Evolutionary conservation across 768 basidiomycete species (phyloP).

Genomic region (Suillus hirtellus): DNA sequence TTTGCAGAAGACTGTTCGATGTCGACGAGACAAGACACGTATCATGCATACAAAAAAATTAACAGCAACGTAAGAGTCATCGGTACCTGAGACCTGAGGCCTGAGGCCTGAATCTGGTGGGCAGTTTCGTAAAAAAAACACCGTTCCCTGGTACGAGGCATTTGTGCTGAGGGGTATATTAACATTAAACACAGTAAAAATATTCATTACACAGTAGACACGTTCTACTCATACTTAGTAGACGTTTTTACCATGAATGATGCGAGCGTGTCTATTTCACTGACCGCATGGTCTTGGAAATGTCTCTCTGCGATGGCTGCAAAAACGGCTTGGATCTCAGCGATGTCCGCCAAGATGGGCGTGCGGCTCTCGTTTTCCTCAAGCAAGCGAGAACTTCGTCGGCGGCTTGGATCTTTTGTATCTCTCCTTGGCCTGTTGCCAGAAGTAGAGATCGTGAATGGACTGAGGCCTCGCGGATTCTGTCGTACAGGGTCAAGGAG

Average conservation of each 20-base stretch:
- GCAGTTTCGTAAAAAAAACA: background rate
- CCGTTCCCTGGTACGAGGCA: background rate
- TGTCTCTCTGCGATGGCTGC: conserved; percentile 73
- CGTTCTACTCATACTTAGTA: conserved; percentile 46
- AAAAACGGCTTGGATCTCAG: conserved; percentile 64
- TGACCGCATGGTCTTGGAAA: conserved; percentile 60
- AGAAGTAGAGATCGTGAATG: conserved; percentile 47
- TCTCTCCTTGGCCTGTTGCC: conserved; percentile 77
- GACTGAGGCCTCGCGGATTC: conserved; percentile 51
- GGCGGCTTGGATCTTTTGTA: conserved; percentile 54
- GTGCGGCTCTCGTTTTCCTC: conserved; percentile 62
- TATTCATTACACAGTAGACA: conserved; percentile 17
- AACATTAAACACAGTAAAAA: background rate
- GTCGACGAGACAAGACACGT: background rate
- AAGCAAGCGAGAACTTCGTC: conserved; percentile 70
- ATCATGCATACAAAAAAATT: background rate
- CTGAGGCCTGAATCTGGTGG: background rate
- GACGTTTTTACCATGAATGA: conserved; percentile 74
- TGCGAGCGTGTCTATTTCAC: conserved; percentile 81
- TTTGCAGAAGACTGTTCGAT: background rate
- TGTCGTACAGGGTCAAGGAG: conserved; percentile 53
- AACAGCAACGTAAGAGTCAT: background rate
- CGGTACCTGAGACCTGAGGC: no score
- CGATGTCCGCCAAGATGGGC: conserved; percentile 69
- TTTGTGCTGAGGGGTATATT: conserved; percentile 6